Evolutionary conservation across 305 asterid genomes (phyloP).

Genomic region (Fraxinus angustifolia): DNA sequence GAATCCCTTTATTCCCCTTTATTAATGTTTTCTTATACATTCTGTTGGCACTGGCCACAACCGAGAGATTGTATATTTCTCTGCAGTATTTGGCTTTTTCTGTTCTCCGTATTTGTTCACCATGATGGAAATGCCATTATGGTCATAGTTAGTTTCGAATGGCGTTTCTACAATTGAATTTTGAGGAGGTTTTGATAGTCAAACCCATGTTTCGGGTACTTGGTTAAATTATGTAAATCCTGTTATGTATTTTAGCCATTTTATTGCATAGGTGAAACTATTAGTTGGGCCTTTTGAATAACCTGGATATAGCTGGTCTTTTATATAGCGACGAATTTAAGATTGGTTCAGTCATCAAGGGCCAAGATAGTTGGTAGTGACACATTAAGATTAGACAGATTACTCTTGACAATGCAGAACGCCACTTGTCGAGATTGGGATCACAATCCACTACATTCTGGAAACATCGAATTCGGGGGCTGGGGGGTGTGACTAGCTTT

Average conservation of each 20-base stretch:
- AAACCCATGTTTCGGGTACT: neutral
- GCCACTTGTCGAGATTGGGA: too few species aligned
- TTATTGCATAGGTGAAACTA: neutral
- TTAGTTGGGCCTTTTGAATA: slow-evolving; percentile 6
- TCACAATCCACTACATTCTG: too few species aligned
- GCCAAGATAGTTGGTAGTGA: slow-evolving; percentile 10
- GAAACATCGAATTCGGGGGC: too few species aligned
- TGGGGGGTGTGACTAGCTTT: neutral
- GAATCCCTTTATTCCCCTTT: neutral
- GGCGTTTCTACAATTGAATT: neutral
- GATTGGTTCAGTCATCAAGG: neutral
- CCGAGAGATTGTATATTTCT: neutral
- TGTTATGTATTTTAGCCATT: neutral
- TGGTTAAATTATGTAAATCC: neutral
- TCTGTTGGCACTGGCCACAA: neutral
- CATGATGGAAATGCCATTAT: neutral
- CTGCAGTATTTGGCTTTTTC: neutral
- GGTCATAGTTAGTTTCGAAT: neutral
- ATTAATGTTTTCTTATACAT: neutral
- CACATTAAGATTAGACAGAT: neutral
- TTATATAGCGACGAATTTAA: neutral
- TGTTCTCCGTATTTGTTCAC: neutral
- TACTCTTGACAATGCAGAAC: neutral
- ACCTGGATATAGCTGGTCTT: neutral
- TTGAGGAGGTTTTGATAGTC: neutral